Base-by-base conservation (phyloP, 108 stramenopile species). In the Thalassiosira profunda region DNA sequence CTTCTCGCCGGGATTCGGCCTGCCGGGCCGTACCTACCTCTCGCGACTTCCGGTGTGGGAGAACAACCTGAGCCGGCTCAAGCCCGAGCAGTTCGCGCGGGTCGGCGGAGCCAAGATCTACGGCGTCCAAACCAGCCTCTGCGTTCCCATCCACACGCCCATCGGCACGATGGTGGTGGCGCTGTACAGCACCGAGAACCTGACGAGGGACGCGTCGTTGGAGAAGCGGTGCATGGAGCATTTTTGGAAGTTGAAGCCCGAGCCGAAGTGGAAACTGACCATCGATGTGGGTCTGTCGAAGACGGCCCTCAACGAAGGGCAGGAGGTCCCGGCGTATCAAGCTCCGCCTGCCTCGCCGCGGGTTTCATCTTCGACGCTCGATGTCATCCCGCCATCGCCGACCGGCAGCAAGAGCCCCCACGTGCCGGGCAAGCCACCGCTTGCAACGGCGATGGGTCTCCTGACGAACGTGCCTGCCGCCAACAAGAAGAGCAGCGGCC, bases 101-200 rank as follows among this genome's bases (percentile, higher is more conserved):
- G 80, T 82, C 17, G 89, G 84, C 11, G 92, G 92, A 15, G 92
- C 92, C 0, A 83, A 78, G 31, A 52, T 87, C 6, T 89, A 89
- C 57, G 87, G 89, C 9, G 65, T 93, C 0, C 85, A 84, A 17
- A 93, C 92, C 23, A 85, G 61, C n/a, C 24, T 88, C 18, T 87
- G 85, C 12, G 69, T 93, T 42, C 89, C 92, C 0, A 43, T 93
- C 33, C 52, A 43, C 7, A 72, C 84, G 0, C 61, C 79, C 1
- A 80, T 93, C 35, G 89, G 89, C 14, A 61, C 61, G 41, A 87
- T 93, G 45, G 83, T 90, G 28, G 83, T 87, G 5, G 58, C 55
- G 10, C 42, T 93, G 42, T 93, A 93, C 58, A 89, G 87, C 46
- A 66, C 51, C 12, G 34, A 59, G 4, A 60, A 72, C 44, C 38